A percentile compares a stretch with the other conserved stretches of the same genome.
Evolutionary conservation across 306 rosid genomes (phyloP).

Genomic region (Pachyrhizus erosus): DNA sequence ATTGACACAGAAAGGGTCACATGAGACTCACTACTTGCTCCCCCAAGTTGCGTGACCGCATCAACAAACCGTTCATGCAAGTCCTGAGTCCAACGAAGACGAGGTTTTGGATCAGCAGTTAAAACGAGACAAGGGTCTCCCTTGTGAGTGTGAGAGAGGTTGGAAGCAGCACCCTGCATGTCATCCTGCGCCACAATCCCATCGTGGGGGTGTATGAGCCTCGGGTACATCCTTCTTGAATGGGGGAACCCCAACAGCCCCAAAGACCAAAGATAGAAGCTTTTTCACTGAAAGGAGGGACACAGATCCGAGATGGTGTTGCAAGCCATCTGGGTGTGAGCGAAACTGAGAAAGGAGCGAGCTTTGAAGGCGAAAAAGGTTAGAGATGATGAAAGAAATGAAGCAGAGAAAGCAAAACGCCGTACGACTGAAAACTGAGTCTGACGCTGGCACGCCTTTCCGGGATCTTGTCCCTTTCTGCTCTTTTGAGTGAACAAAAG

Average conservation of each 20-base stretch:
- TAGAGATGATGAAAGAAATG: not conserved
- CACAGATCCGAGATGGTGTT: constrained; percentile 5
- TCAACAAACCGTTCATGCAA: constrained; percentile 95
- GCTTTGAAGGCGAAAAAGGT: not conserved
- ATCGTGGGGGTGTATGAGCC: constrained; percentile 69
- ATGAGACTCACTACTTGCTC: constrained; percentile 69
- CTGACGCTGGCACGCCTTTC: constrained; percentile 56
- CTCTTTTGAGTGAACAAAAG: constrained; percentile 37
- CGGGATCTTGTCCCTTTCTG: constrained; percentile 62
- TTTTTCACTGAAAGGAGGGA: not conserved
- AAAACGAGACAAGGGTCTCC: constrained; percentile 93
- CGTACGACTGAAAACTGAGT: constrained; percentile 44
- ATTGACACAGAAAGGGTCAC: not conserved
- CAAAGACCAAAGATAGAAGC: not conserved
- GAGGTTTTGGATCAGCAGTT: constrained; percentile 98
- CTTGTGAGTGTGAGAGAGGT: constrained; percentile 51
- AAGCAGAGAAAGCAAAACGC: not conserved
- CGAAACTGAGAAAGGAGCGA: not conserved
- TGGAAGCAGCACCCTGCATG: constrained; percentile 49
- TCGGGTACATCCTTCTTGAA: constrained; percentile 66
- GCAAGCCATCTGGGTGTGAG: constrained; percentile 27
- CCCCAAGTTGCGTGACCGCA: constrained; percentile 97
- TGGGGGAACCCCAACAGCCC: constrained; percentile 21
- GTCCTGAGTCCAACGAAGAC: constrained; percentile 99
- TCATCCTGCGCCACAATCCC: constrained; percentile 62